A percentile compares a stretch with the other conserved stretches of the same genome.
Evolutionary conservation across 2,329 filamentous ascomycete species (phyloP).

Genomic region (Pseudofabraea citricarpa): DNA sequence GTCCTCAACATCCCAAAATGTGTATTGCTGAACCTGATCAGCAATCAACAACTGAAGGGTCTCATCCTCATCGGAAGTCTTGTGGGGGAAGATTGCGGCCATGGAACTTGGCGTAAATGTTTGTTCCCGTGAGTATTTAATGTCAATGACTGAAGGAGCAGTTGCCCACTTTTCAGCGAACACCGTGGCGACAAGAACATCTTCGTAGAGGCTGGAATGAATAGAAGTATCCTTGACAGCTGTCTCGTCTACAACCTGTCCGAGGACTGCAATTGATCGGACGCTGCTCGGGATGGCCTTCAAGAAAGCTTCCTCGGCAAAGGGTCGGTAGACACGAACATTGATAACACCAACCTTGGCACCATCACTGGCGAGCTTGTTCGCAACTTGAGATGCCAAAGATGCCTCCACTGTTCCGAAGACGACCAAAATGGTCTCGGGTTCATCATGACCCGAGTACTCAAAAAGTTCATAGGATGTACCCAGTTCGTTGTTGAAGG

Average conservation of each 20-base stretch:
- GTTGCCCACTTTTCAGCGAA: conserved; percentile 67
- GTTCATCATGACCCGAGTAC: conserved; percentile 77
- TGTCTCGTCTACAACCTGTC: conserved; percentile 73
- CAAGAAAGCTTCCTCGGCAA: conserved; percentile 91
- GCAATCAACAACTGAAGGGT: conserved; percentile 43
- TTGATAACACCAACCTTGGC: conserved; percentile 82
- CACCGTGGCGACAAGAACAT: conserved; percentile 79
- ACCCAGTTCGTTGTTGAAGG: conserved; percentile 86
- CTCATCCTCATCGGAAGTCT: conserved; percentile 27
- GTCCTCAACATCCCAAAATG: conserved; percentile 87
- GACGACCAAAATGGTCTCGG: conserved; percentile 81
- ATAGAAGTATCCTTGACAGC: conserved; percentile 70
- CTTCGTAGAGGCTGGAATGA: conserved; percentile 85
- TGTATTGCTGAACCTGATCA: conserved; percentile 70
- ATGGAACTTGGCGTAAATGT: conserved; percentile 51
- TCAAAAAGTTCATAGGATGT: conserved; percentile 93
- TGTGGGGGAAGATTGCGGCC: conserved; percentile 45
- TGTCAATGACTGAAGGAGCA: conserved; percentile 65
- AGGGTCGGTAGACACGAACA: conserved; percentile 90
- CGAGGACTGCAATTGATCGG: conserved; percentile 76
- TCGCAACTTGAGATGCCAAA: conserved; percentile 75
- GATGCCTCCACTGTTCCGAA: conserved; percentile 92
- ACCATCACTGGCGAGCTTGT: conserved; percentile 65
- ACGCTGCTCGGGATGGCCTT: conserved; percentile 71
- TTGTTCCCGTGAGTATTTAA: conserved; percentile 79